Conservation (phyloP, 805 yeast species). For the Kodamaea laetipori region DNA sequence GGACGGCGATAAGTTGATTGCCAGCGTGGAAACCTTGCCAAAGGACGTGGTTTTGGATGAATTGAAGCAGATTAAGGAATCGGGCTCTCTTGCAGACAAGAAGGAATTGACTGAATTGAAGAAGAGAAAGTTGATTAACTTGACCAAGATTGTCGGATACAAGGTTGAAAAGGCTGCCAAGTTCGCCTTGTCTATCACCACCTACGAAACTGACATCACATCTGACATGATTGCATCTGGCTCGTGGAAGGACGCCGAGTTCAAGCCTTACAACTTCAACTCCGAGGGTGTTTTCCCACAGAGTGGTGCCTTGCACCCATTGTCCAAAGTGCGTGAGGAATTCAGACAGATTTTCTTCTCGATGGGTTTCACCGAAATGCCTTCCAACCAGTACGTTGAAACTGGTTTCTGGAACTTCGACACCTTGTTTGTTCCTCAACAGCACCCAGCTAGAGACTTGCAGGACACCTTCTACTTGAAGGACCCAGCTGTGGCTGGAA, state of each 20-base stretch:
- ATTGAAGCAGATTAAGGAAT: constrained; percentile 55
- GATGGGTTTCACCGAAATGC: constrained; percentile 99
- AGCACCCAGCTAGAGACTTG: constrained; percentile 98
- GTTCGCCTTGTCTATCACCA: constrained; percentile 77
- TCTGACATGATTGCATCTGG: constrained; percentile 86
- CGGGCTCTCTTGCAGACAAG: constrained; percentile 59
- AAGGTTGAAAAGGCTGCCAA: constrained; percentile 77
- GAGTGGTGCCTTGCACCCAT: constrained; percentile 95
- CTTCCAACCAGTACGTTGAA: constrained; percentile 96
- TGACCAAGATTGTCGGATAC: constrained; percentile 75
- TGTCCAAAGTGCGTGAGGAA: constrained; percentile 95
- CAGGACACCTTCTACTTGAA: constrained; percentile 98
- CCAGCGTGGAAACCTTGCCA: constrained; percentile 59
- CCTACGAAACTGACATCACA: constrained; percentile 90
- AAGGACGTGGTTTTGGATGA: constrained; percentile 67
- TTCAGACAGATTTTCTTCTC: constrained; percentile 96
- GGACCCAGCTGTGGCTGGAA: constrained; percentile 81
- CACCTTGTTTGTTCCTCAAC: constrained; percentile 95
- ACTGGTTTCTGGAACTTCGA: constrained; percentile 99
- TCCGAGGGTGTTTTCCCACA: constrained; percentile 88
- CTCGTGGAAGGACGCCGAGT: constrained; percentile 77
- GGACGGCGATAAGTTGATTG: constrained; percentile 75
- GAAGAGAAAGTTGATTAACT: constrained; percentile 83
- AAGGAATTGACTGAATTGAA: constrained; percentile 82
- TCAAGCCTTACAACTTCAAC: constrained; percentile 94